Conservation (phyloP, 768 basidiomycete genomes). For the Tylopilus felleus region DNA sequence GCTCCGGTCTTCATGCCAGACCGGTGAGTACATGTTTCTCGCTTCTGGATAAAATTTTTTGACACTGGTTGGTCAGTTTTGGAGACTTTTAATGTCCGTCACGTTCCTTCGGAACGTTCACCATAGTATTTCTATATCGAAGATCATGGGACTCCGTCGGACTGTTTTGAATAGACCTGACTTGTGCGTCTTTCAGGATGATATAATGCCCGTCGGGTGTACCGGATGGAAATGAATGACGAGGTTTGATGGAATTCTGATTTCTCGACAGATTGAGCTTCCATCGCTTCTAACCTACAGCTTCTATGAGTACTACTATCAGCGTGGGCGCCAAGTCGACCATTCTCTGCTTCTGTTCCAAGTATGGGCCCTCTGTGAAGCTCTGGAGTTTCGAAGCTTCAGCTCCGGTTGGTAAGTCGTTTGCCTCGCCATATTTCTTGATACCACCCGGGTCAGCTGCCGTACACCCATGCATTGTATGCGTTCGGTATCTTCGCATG, state of each 20-base stretch:
- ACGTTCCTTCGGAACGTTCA: background rate
- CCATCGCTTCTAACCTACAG: background rate
- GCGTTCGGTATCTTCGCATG: no score
- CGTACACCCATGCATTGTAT: no score
- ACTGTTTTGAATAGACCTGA: background rate
- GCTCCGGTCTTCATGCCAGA: conserved; percentile 92
- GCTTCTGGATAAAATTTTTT: background rate
- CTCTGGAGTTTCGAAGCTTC: background rate
- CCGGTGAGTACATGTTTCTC: conserved; percentile 47
- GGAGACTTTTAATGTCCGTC: conserved; percentile 19
- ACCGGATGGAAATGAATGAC: background rate
- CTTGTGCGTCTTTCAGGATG: background rate
- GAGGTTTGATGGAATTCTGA: background rate
- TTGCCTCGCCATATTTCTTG: background rate
- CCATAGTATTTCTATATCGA: conserved; percentile 4
- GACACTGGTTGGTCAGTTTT: conserved; percentile 18
- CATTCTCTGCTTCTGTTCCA: background rate
- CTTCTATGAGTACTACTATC: no score
- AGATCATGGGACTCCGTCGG: background rate
- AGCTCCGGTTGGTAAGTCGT: background rate
- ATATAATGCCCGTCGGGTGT: background rate
- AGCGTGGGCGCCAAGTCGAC: background rate
- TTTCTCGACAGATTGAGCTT: background rate
- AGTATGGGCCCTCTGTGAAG: background rate
- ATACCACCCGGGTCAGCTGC: no score